Conservation (phyloP, 31 red algal species). For the Odonthalia washingtoniensis region DNA sequence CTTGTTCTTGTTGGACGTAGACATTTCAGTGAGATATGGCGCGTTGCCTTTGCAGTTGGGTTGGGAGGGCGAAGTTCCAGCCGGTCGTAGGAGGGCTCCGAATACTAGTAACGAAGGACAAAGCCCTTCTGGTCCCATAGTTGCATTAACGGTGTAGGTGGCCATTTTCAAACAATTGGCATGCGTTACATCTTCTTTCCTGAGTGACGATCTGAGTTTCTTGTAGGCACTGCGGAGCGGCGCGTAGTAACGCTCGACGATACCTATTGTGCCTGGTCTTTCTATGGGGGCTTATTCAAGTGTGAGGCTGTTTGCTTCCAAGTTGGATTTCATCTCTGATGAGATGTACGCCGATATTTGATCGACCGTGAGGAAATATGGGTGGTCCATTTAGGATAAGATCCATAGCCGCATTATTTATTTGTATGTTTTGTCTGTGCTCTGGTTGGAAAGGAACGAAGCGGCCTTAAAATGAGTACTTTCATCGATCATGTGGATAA, state of each 20-base stretch:
- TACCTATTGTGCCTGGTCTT: constrained; percentile 12
- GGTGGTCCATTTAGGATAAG: constrained; percentile 16
- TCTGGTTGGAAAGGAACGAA: neutral
- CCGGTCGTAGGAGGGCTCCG: constrained; percentile 3
- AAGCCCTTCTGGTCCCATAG: constrained; percentile 22
- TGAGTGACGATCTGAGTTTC: neutral
- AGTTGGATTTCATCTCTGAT: neutral
- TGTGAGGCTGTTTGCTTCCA: neutral
- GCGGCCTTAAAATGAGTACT: constrained; percentile 37
- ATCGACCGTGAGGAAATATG: constrained; percentile 21
- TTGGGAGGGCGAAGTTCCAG: constrained; percentile 5
- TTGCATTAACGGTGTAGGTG: neutral
- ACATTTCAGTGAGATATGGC: too few species aligned
- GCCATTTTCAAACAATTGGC: constrained; percentile 30
- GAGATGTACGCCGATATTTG: constrained; percentile 24
- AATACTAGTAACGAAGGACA: constrained; percentile 16
- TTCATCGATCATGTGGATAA: constrained; percentile 42
- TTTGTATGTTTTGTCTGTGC: neutral
- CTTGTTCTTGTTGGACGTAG: too few species aligned
- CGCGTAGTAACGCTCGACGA: constrained; percentile 22
- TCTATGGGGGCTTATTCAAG: neutral
- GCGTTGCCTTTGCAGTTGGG: neutral
- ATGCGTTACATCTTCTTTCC: neutral
- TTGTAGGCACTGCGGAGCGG: constrained; percentile 7
- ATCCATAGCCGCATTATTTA: neutral